Conservation (phyloP, 1,284 basidiomycete genomes). For the Paramarasmius palmivorus region DNA sequence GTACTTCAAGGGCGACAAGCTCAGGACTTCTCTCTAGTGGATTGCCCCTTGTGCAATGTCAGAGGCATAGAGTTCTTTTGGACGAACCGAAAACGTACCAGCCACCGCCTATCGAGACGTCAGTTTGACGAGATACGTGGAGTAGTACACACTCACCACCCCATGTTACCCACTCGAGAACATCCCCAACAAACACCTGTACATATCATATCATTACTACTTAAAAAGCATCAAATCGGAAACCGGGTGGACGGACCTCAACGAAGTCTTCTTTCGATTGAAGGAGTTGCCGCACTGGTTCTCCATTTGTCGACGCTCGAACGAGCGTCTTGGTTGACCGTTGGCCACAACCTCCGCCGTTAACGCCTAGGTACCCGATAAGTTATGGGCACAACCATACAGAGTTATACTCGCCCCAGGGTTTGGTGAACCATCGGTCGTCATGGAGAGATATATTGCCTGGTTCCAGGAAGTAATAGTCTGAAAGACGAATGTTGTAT, state of each 20-base stretch:
- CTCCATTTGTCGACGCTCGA: slow-evolving; percentile 18
- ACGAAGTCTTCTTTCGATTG: slow-evolving; percentile 29
- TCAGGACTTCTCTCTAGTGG: slow-evolving; percentile 26
- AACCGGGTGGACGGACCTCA: slow-evolving; percentile 10
- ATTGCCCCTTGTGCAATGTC: slow-evolving; percentile 17
- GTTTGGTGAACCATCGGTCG: slow-evolving; percentile 32
- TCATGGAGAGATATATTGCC: slow-evolving; percentile 31
- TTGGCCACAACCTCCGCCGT: slow-evolving; percentile 28
- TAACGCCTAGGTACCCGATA: slow-evolving; percentile 17
- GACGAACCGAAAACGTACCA: slow-evolving; percentile 12
- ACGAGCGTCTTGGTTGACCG: slow-evolving; percentile 29
- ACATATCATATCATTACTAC: not conserved
- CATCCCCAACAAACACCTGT: slow-evolving; percentile 24
- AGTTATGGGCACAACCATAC: not conserved
- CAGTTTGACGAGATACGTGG: not conserved
- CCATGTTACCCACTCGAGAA: slow-evolving; percentile 30
- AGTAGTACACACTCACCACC: slow-evolving; percentile 21
- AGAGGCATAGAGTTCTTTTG: not conserved
- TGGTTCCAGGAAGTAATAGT: slow-evolving; percentile 28
- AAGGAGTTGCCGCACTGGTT: slow-evolving; percentile 22
- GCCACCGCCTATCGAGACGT: slow-evolving; percentile 18
- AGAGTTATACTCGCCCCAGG: slow-evolving; percentile 22
- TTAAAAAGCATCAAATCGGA: not conserved
- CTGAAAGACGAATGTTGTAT: slow-evolving; percentile 7
- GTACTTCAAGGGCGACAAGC: slow-evolving; percentile 29